A percentile compares a stretch with the other conserved stretches of the same genome.
Evolutionary conservation across 2,329 filamentous ascomycete species (phyloP).

Genomic region (Rhynchosporium graminicola): DNA sequence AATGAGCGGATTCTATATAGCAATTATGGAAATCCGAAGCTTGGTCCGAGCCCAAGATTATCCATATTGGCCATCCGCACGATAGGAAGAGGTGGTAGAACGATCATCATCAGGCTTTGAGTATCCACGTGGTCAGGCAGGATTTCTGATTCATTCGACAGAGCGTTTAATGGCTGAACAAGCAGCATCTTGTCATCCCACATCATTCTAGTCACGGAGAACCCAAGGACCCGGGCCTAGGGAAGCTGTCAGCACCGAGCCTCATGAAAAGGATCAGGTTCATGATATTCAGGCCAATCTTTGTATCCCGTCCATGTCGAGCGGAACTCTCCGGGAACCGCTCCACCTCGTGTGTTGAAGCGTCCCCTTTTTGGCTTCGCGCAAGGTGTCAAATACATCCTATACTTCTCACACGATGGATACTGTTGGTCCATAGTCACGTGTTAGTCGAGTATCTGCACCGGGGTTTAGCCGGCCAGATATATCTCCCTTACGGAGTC

Average conservation of each 20-base stretch:
- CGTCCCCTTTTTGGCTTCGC: conserved; percentile 39
- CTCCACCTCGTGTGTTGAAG: conserved; percentile 38
- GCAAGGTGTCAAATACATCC: conserved; percentile 34
- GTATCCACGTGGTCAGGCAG: conserved; percentile 39
- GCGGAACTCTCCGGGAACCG: conserved; percentile 25
- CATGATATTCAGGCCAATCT: conserved; percentile 34
- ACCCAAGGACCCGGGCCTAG: conserved; percentile 28
- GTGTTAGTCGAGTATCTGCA: no score
- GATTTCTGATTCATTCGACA: conserved; percentile 38
- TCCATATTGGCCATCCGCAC: conserved; percentile 13
- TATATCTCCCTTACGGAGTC: no score
- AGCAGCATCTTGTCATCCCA: conserved; percentile 41
- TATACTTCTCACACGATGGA: conserved; percentile 36
- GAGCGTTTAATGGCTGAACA: conserved; percentile 41
- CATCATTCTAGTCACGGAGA: conserved; percentile 39
- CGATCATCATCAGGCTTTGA: conserved; percentile 41
- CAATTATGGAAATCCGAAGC: conserved; percentile 40
- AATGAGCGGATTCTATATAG: no score
- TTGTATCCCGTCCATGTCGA: conserved; percentile 31
- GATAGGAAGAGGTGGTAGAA: conserved; percentile 42
- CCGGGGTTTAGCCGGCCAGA: no score
- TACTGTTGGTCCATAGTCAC: no score
- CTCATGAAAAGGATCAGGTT: conserved; percentile 38
- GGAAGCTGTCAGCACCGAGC: conserved; percentile 36
- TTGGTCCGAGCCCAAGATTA: conserved; percentile 12